Evolutionary conservation across 106 monocot genomes (phyloP), one percentile per base, ranked within the genome.

Genomic region (Alisma plantagoaquatica): DNA sequence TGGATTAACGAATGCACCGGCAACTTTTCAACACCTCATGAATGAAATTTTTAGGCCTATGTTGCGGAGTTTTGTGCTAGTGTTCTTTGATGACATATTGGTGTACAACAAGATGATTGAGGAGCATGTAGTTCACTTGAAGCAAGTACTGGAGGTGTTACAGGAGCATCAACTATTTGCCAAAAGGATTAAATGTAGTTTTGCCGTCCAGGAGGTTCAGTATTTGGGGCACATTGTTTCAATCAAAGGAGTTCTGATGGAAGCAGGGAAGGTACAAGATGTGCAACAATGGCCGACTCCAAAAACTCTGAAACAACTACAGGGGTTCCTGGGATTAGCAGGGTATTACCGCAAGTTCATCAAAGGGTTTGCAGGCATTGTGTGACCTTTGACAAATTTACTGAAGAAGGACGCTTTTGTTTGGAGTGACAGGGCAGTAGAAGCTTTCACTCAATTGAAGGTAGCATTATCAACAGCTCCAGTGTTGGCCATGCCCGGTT

Each of bases 341-440:
- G 57, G 21, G 2, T 58, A 58, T 25, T 58, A 58, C 28, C 18
- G 57, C 8, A 43, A 44, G 0, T 60, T 60, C 19, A 46, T 60
- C 10, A 4, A 1, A 23, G 25, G 19, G 1, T 60, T 45, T 44
- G 43, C 10, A 2, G 29, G 14, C 8, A 60, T 60, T 24, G 45
- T 9, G 0, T 0, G 23, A 22, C 0, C 43, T 15, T 43, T 58
- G 21, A 58, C 57, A 6, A 2, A 43, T 7, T 43, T 58, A 10
- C 43, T 58, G 1, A 58, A 58, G n/a, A 58, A 58, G 28, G 57
- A 58, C 14, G 41, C 41, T 4, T 58, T 58, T 41, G 41, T 4
- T 3, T 60, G 59, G 44, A 15, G 3, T 0, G 2, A 11, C 1
- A 18, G 2, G 9, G 23, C 48, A 0, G 11, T 45, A 0, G 1